Evolutionary conservation across 495 filamentous ascomycete genomes (phyloP), one percentile per base, ranked within the genome.

Genomic region (Immersiella caudata): DNA sequence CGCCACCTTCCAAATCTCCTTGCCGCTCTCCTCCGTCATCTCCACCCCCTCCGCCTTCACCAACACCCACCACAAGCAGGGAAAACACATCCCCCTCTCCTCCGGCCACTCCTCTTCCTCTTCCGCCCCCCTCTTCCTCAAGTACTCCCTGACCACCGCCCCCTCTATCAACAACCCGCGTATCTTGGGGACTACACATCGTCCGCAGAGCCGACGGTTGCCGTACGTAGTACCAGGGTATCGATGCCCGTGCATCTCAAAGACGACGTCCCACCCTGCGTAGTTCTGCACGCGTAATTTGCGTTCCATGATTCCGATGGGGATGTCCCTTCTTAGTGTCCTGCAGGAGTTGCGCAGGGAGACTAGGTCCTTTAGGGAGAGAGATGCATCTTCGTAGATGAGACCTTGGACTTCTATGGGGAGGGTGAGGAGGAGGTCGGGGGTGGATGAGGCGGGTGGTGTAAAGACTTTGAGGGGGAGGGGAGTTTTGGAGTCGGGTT

Each of bases 191-290:
- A 55, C 3, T 26, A 65, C 62, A 21, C 62, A 65, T 27, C n/a
- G 16, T 20, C 62, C 62, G 18, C 62, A 65, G 26, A 65, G 21
- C 29, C 51, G 24, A 50, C 62, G 7, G 6, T 65, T 65, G 27
- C 62, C 62, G 14, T 65, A 65, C 29, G 62, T 65, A 8, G 62
- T 65, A 6, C 62, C 62, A 8, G 62, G 62, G 29, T 65, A 65
- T 5, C 49, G 40, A 12, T 65, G 50, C 20, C 62, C 62, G 0
- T 55, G n/a, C 62, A 65, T 65, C 62, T 65, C 62, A 40, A 65
- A 65, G 18, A 65, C 62, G n/a, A 65, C 62, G 18, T 55, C 25
- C 62, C 62, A 65, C 0, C 62, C 62, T 14, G 50, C 62, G 33
- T 56, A 65, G 62, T 65, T 65, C 8, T 55, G 51, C 51, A 26